Evolutionary conservation across 306 rosid genomes (phyloP), one percentile per base, ranked within the genome.

Genomic region (Pueraria montana): DNA sequence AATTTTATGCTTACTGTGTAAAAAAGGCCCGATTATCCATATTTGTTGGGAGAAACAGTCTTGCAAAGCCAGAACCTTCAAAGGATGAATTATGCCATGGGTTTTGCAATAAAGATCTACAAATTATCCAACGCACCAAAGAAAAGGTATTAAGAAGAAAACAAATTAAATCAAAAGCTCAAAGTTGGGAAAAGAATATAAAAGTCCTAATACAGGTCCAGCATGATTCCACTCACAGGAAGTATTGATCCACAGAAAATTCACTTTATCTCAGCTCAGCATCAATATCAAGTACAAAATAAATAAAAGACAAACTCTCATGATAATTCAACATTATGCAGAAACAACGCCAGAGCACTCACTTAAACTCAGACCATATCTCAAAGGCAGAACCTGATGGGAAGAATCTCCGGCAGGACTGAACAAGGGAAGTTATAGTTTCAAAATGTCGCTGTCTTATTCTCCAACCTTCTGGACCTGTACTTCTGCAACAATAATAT

Each of bases 401-500:
- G 90, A 92, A 96, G 82, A 96, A 96, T 90, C 95, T 92, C 69
- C 99, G 91, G 82, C 99, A 94, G 66, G 97, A 94, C 75, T 93
- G 93, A 78, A 94, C 99, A 89, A 96, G 99, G 79, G 97, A 92
- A 69, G 98, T 96, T 70, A 91, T 94, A 43, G 94, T 74, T 89
- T 85, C 99, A 77, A 94, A 96, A 87, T 96, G 99, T 0, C 97
- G 89, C 55, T 96, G 99, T 79, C 94, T 92, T 78, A 96, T 70
- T 86, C 98, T 94, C 99, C 99, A 96, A 13, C 99, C 99, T 87
- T 96, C 99, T 45, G 99, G 99, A 65, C 99, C 99, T 62, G 99
- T 91, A 88, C 82, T 94, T 90, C 99, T 96, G 88, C 70, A 88
- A 85, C 50, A 86, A 26, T 42, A 38, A 64, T 68, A 85, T 59